These are phyloP conservation scores for Cystofilobasidium macerans DNA, from an alignment of 768 basidiomycete genomes.

Conservation along the genomic window DNA sequence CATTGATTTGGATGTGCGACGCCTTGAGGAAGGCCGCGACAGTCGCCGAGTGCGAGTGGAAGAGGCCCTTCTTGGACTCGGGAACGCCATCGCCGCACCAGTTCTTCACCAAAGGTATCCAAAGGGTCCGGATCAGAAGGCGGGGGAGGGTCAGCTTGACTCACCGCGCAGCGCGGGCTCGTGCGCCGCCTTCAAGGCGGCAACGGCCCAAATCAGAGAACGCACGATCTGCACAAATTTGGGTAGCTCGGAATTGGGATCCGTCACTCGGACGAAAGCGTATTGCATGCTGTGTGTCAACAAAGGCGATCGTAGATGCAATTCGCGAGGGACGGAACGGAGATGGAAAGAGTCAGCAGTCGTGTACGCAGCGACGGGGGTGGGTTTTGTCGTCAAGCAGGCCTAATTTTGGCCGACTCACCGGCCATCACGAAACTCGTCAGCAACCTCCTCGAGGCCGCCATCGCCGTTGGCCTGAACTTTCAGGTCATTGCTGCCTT, in stretches of 20 bases:
- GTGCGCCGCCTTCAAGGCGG: not conserved
- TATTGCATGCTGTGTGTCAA: slow-evolving; percentile 66
- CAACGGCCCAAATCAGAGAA: not conserved
- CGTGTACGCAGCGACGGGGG: too few relatives aligned
- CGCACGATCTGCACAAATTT: slow-evolving; percentile 91
- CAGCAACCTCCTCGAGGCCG: slow-evolving; percentile 80
- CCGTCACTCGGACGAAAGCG: slow-evolving; percentile 72
- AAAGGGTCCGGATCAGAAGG: too few relatives aligned
- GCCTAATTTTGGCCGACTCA: slow-evolving; percentile 36
- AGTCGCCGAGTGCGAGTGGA: slow-evolving; percentile 72
- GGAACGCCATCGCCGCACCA: slow-evolving; percentile 88
- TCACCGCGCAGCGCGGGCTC: too few relatives aligned
- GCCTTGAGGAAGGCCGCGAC: slow-evolving; percentile 71
- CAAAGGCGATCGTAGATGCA: slow-evolving; percentile 1
- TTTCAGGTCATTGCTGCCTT: slow-evolving; percentile 71
- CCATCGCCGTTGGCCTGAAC: slow-evolving; percentile 74
- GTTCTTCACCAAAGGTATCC: too few relatives aligned
- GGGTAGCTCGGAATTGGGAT: slow-evolving; percentile 68
- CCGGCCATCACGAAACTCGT: slow-evolving; percentile 92
- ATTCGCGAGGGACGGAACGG: not conserved
- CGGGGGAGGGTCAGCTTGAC: too few relatives aligned
- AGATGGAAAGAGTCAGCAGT: not conserved
- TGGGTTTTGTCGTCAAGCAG: not conserved
- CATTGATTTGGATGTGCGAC: slow-evolving; percentile 73
- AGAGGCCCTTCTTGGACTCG: slow-evolving; percentile 78